Percentiles rank a stretch among this genome's conserved stretches.
These are phyloP conservation scores for Arachis monticola DNA, from an alignment of 331 rosid species.

Conservation along the genomic window DNA sequence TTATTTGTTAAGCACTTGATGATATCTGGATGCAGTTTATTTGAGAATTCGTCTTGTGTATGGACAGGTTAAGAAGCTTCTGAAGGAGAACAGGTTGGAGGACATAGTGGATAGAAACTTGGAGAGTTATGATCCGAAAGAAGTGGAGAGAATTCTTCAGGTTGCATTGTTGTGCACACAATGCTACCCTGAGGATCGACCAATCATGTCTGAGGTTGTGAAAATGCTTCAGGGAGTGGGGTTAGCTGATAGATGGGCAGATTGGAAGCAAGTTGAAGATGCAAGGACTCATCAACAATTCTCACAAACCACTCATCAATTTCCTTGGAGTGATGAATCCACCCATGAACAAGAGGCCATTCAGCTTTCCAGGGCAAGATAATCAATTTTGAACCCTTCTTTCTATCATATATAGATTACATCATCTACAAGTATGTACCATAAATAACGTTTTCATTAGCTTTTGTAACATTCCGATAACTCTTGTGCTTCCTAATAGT, in stretches of 20 bases:
- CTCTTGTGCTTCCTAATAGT: conserved; percentile 1
- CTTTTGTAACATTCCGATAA: conserved; percentile 26
- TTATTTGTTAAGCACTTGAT: conserved; percentile 10
- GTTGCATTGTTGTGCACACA: conserved; percentile 95
- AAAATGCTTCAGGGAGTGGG: conserved; percentile 74
- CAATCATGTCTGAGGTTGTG: conserved; percentile 79
- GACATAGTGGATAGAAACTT: conserved; percentile 81
- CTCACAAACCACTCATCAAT: conserved; percentile 61
- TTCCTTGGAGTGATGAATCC: conserved; percentile 88
- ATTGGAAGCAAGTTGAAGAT: conserved; percentile 81
- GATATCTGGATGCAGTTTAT: background rate
- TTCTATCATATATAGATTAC: conserved; percentile 16
- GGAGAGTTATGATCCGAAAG: conserved; percentile 64
- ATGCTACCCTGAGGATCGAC: conserved; percentile 76
- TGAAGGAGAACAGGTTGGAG: conserved; percentile 75
- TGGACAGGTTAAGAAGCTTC: conserved; percentile 76
- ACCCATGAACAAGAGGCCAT: conserved; percentile 89
- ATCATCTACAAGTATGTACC: conserved; percentile 12
- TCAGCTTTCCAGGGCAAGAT: conserved; percentile 79
- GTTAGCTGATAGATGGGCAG: conserved; percentile 86
- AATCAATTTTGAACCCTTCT: conserved; percentile 44
- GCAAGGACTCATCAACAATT: conserved; percentile 53
- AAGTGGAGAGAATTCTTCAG: conserved; percentile 73
- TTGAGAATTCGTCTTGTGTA: background rate
- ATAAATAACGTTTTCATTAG: conserved; percentile 23